A percentile compares a stretch with the other conserved stretches of the same genome.
Evolutionary conservation across 495 filamentous ascomycete genomes (phyloP).

Genomic region (Talaromyces trachyspermus): DNA sequence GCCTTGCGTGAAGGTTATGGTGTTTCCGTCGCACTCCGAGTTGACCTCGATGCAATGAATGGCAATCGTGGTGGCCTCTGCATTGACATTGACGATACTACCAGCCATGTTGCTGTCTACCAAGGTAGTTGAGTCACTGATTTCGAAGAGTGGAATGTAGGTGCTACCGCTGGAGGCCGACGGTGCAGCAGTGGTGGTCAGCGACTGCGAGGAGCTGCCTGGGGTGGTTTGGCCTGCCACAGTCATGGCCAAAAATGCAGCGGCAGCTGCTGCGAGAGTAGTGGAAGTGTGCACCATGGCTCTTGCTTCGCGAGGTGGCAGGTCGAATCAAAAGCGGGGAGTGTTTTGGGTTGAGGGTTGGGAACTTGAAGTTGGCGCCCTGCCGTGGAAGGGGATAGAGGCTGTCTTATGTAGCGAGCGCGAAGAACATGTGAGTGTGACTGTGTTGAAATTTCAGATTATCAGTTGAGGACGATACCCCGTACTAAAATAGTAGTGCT

Average conservation of each 20-base stretch:
- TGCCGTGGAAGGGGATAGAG: no score
- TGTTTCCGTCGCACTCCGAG: background rate
- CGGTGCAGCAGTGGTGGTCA: background rate
- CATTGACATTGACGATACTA: conserved; percentile 11
- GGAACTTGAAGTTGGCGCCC: no score
- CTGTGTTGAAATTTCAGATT: no score
- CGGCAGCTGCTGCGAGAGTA: background rate
- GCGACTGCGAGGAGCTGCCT: background rate
- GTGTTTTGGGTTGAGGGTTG: no score
- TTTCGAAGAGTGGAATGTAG: conserved; percentile 8
- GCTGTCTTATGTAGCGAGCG: no score
- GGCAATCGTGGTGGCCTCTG: conserved; percentile 10
- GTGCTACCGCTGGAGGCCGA: conserved; percentile 1
- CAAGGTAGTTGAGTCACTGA: conserved; percentile 6
- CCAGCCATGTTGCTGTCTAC: conserved; percentile 2
- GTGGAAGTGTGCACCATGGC: background rate
- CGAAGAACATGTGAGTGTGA: no score
- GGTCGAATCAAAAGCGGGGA: no score
- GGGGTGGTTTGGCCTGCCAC: background rate
- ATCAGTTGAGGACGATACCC: no score
- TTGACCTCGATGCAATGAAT: conserved; percentile 3
- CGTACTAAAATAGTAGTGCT: no score
- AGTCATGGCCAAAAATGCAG: background rate
- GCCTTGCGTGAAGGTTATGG: conserved; percentile 9
- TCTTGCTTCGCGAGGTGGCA: no score